Evolutionary conservation across 371 early-diverging fungal species (phyloP), one percentile per base, ranked within the genome.

Genomic region (Haplosporangium sp.): DNA sequence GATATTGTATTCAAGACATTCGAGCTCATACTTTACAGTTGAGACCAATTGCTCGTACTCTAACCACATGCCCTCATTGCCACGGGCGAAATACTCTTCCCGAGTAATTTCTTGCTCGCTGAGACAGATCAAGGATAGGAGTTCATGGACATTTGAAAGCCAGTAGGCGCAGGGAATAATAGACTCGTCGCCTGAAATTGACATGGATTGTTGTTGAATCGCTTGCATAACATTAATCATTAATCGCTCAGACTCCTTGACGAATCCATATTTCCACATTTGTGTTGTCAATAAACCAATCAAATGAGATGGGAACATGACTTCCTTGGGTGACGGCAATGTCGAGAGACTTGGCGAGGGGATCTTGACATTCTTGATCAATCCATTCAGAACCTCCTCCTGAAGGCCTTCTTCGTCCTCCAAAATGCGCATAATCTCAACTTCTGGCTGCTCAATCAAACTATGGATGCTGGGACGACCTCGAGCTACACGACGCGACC

Each of bases 141-240:
- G 86, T 85, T 98, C 98, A 71, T 94, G 96, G 39, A 94, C 93
- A 83, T 98, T 98, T 47, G 96, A 93, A 42, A 98, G 87, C 99
- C 99, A 98, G 86, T 87, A 72, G 66, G 91, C 86, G 63, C 90
- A 87, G 45, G 93, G 88, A 62, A 90, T 84, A 63, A 91, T 86
- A 13, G 92, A 85, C 37, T 91, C 91, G 58, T 92, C 90, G 47
- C 85, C 87, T 13, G 74, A 72, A 52, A 88, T 71, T 1, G 74
- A 71, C 79, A 78, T 76, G 27, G 75, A 53, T 72, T 86, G 86
- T 63, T 91, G 91, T 81, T 94, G 95, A 61, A 96, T 89, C 0
- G 95, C 92, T 75, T 94, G 92, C 90, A 96, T 95, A 35, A 94
- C 93, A 64, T 94, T 94, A 76, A 93, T 89, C 77, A 97, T 86